Evolutionary conservation across 495 filamentous ascomycete genomes (phyloP).

Genomic region (Staphylotrichum tortipilum): DNA sequence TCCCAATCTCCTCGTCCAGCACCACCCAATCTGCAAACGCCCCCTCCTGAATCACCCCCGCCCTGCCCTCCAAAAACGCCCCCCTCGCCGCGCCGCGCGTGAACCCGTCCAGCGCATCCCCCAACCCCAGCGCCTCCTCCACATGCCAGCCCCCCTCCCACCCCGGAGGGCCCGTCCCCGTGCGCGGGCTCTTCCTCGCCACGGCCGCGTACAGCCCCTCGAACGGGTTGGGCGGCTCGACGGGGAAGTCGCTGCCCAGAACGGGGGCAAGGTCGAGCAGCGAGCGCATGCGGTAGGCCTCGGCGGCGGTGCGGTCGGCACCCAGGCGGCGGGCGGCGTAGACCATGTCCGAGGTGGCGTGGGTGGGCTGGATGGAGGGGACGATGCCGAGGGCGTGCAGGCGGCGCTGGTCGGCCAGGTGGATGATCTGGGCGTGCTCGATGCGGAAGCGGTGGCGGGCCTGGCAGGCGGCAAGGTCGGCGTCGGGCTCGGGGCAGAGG

Average conservation of each 20-base stretch:
- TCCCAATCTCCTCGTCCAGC: slow-evolving; percentile 39
- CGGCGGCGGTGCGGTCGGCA: slow-evolving; percentile 31
- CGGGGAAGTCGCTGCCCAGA: slow-evolving; percentile 57
- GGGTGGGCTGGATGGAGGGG: slow-evolving; percentile 59
- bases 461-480: slow-evolving; percentile 34
- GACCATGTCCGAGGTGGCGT: slow-evolving; percentile 55
- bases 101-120: slow-evolving; percentile 49
- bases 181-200: slow-evolving; percentile 43
- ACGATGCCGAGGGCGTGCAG: slow-evolving; percentile 49
- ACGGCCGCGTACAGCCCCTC: slow-evolving; percentile 57
- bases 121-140: slow-evolving; percentile 44
- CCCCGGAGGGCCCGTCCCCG: slow-evolving; percentile 37
- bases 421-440: slow-evolving; percentile 58
- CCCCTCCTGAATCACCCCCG: slow-evolving; percentile 44
- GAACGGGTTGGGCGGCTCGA: slow-evolving; percentile 52
- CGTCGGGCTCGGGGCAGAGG: slow-evolving; percentile 33
- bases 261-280: slow-evolving; percentile 39
- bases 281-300: slow-evolving; percentile 52
- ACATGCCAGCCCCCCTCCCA: slow-evolving; percentile 42
- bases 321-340: slow-evolving; percentile 52
- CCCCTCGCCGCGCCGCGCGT: slow-evolving; percentile 38
- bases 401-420: slow-evolving; percentile 48
- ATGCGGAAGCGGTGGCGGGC: slow-evolving; percentile 47
- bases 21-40: slow-evolving; percentile 58
- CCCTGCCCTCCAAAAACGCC: slow-evolving; percentile 42